These are phyloP conservation scores for Yarrowia sp. DNA, from an alignment of 805 yeast species.

Conservation along the genomic window DNA sequence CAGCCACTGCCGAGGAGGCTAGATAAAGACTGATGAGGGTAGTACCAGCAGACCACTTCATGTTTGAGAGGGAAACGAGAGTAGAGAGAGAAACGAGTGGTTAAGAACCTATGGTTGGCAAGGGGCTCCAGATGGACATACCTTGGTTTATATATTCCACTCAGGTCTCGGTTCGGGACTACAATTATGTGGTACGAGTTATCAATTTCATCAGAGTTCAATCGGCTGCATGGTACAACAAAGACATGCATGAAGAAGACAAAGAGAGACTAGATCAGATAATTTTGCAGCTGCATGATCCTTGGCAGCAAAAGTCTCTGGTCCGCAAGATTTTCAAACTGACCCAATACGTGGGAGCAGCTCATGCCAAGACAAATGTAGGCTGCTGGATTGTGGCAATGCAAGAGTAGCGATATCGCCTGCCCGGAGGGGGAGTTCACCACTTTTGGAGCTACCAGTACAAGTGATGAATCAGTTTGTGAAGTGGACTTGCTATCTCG, in stretches of 20 bases:
- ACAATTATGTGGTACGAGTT: background rate
- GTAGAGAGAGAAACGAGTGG: background rate
- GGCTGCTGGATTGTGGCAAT: too few relatives aligned
- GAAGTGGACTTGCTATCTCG: too few relatives aligned
- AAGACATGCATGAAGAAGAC: background rate
- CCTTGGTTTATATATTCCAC: background rate
- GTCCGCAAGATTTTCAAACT: background rate
- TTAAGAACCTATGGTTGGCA: too few relatives aligned
- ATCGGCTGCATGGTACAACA: background rate
- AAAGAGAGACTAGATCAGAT: background rate
- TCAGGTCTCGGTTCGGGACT: background rate
- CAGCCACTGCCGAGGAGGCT: slow-evolving; percentile 57
- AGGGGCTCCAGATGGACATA: background rate
- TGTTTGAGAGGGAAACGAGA: slow-evolving; percentile 36
- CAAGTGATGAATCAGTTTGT: too few relatives aligned
- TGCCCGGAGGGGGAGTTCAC: too few relatives aligned
- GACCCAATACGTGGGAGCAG: background rate
- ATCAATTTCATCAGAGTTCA: slow-evolving; percentile 24
- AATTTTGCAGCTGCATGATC: background rate
- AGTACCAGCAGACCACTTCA: background rate
- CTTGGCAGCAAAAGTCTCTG: background rate
- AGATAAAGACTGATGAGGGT: slow-evolving; percentile 39
- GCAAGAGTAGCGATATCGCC: too few relatives aligned
- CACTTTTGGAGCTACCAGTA: too few relatives aligned
- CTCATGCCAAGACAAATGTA: background rate